A percentile compares a stretch with the other conserved stretches of the same genome.
Conservation (phyloP, 768 basidiomycete genomes). For the Amanita subjunquillea region DNA sequence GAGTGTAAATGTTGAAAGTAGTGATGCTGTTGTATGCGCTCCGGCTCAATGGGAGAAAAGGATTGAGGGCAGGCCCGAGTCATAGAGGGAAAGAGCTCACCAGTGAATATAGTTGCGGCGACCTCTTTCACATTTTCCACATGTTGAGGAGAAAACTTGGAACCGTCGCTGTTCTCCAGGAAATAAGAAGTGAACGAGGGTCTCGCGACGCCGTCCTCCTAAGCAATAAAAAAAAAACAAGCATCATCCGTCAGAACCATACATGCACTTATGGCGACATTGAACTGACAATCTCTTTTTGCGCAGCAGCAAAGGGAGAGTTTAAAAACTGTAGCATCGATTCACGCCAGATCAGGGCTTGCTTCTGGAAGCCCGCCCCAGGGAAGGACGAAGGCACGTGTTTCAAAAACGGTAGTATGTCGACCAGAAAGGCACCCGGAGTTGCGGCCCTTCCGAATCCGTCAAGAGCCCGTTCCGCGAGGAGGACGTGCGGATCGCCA, state of each 20-base stretch:
- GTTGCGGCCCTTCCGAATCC: slow-evolving; percentile 22
- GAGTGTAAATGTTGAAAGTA: slow-evolving; percentile 22
- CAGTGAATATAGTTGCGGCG: slow-evolving; percentile 26
- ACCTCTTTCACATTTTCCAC: slow-evolving; percentile 22
- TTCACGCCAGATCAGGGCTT: slow-evolving; percentile 34
- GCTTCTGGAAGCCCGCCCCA: slow-evolving; percentile 46
- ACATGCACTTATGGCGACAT: background rate
- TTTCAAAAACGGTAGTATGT: slow-evolving; percentile 26
- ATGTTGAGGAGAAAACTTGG: slow-evolving; percentile 9
- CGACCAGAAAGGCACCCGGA: slow-evolving; percentile 37
- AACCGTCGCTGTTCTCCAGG: slow-evolving; percentile 13
- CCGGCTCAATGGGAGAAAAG: slow-evolving; percentile 10
- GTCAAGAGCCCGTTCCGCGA: slow-evolving; percentile 27
- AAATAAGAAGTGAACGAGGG: slow-evolving; percentile 15
- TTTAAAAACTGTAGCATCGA: slow-evolving; percentile 24
- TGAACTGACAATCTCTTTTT: slow-evolving; percentile 17
- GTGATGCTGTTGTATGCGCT: slow-evolving; percentile 17
- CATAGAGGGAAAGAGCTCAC: slow-evolving; percentile 7
- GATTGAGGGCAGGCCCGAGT: background rate
- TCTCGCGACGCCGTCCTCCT: slow-evolving; percentile 13
- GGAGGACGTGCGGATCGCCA: slow-evolving; percentile 33
- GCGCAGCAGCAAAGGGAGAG: slow-evolving; percentile 21
- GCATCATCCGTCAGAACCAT: background rate
- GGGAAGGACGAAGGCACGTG: slow-evolving; percentile 50
- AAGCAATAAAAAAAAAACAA: too few relatives aligned